Base-by-base conservation (phyloP, 768 basidiomycete species). In the Suillus fuscotomentosus region DNA sequence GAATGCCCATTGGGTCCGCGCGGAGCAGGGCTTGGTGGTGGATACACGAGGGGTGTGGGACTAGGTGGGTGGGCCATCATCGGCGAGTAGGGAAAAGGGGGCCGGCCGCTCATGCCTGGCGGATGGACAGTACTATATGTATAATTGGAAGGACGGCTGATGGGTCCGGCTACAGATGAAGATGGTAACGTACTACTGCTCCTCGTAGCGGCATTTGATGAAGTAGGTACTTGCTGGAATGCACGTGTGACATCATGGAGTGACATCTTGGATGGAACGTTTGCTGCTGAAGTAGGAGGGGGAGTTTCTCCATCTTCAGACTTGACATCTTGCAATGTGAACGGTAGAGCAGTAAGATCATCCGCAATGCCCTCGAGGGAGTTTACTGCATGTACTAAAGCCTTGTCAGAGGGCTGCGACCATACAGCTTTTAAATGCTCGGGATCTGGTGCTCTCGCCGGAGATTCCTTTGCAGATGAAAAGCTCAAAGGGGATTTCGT, bases 351-450 rank as follows among this genome's bases (percentile, higher is more conserved):
- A 38, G 89, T 88, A 62, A 93, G 79, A 70, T 95, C 94, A 71
- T 94, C 92, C 34, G 87, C 86, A 63, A 96, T 92, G 20, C 88
- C 89, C 71, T 93, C 88, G 64, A 96, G 77, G 2, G 93, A 95
- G 74, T 95, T 96, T 27, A 90, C 82, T 10, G 85, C 80, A 64
- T 88, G 85, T 41, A 84, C 74, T 60, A 83, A 85, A n/a, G 87
- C 81, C 73, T 90, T 89, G 72, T 87, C 86, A 5, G 92, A 83
- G 6, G 88, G 83, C 70, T 92, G 88, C 22, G 90, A 91, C 91
- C 93, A 94, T 9, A 94, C 85, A 27, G 90, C 88, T 75, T 90
- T 94, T 60, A 95, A 79, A 67, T 91, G 91, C 70, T 93, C 92
- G n/a, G 90, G 89, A 73, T 92, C 91, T 7, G 91, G 89, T 45